These are phyloP conservation scores for Danielozyma ontarioensis DNA, from an alignment of 805 yeast species.

Conservation along the genomic window DNA sequence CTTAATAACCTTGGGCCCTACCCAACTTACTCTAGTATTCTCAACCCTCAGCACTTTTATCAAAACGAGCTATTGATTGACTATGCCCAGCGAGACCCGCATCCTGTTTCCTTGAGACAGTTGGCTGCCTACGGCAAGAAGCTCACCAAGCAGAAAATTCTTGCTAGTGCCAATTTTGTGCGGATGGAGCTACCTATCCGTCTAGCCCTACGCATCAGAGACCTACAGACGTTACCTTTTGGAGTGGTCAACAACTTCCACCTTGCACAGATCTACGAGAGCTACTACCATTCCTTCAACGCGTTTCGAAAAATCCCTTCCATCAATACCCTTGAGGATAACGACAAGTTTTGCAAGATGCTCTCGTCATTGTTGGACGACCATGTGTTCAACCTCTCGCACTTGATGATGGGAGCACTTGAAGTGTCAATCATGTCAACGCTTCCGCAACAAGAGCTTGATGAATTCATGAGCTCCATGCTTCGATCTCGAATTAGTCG, in stretches of 20 bases:
- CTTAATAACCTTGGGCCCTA: constrained; percentile 35
- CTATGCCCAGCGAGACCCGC: constrained; percentile 64
- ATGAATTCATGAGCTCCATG: constrained; percentile 69
- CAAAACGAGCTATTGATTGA: constrained; percentile 66
- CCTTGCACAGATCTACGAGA: constrained; percentile 80
- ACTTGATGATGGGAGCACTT: constrained; percentile 87
- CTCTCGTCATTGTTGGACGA: constrained; percentile 65
- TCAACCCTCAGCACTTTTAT: constrained; percentile 72
- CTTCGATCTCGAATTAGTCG: constrained; percentile 84
- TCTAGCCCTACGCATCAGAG: constrained; percentile 72
- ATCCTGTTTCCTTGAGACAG: constrained; percentile 87
- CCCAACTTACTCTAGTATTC: constrained; percentile 35
- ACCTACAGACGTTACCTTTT: constrained; percentile 78
- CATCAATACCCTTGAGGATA: constrained; percentile 68
- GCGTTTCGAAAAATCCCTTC: constrained; percentile 69
- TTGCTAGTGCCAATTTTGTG: constrained; percentile 85
- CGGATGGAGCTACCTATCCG: constrained; percentile 80
- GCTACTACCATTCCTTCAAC: constrained; percentile 84
- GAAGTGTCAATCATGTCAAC: constrained; percentile 62
- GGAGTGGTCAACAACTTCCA: constrained; percentile 82
- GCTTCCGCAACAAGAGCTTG: constrained; percentile 61
- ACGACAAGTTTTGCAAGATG: constrained; percentile 63
- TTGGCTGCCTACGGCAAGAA: constrained; percentile 84
- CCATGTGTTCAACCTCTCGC: constrained; percentile 79
- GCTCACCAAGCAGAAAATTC: constrained; percentile 68